Percentiles rank a stretch among this genome's conserved stretches.
These are phyloP conservation scores for Salix koriyanagi DNA, from an alignment of 345 rosid species.

Conservation along the genomic window DNA sequence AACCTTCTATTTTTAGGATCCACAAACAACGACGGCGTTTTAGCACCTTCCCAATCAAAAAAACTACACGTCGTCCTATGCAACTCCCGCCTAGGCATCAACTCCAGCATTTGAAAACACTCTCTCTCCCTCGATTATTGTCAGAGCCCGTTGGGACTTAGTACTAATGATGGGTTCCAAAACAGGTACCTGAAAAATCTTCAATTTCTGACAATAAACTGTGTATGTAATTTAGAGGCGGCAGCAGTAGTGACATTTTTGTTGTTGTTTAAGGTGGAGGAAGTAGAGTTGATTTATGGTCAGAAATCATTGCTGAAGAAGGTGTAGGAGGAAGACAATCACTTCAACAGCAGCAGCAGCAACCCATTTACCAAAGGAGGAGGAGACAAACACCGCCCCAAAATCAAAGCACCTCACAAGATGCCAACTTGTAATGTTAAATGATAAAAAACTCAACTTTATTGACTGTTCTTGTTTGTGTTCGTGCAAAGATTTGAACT, in stretches of 20 bases:
- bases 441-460: neutral
- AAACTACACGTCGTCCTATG: neutral
- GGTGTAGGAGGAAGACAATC: neutral
- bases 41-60: neutral
- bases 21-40: neutral
- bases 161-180: slow-evolving; percentile 26
- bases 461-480: neutral
- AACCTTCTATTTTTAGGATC: too few relatives aligned
- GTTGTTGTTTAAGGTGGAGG: slow-evolving; percentile 3
- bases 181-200: slow-evolving; percentile 18
- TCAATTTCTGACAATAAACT: neutral
- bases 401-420: slow-evolving; percentile 17
- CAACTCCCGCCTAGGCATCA: neutral
- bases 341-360: slow-evolving; percentile 11
- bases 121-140: neutral
- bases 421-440: slow-evolving; percentile 23
- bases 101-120: neutral
- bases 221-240: neutral
- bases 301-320: slow-evolving; percentile 36
- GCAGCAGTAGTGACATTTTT: neutral
- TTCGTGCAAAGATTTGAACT: neutral
- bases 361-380: slow-evolving; percentile 54
- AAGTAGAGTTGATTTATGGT: slow-evolving; percentile 47
- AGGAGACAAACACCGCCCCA: slow-evolving; percentile 28
- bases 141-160: neutral